Percentiles rank a stretch among this genome's conserved stretches.
These are phyloP conservation scores for Cyclospora cayetanensis DNA, from an alignment of 169 alveolate species.

Conservation along the genomic window DNA sequence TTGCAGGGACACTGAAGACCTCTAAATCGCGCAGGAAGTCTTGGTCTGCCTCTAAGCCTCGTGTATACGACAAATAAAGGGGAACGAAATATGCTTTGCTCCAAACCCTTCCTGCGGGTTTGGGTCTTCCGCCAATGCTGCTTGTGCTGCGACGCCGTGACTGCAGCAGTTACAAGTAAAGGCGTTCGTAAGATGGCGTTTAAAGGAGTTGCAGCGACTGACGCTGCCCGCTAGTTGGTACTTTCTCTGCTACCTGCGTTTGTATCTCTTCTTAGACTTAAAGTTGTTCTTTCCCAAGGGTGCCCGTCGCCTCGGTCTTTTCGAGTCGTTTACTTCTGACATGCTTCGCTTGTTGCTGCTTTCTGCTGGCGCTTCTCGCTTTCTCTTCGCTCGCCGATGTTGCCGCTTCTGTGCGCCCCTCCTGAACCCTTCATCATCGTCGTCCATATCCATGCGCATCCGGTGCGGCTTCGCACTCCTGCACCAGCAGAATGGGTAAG, in stretches of 20 bases:
- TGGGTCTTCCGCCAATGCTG: no score
- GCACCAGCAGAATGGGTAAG: background rate
- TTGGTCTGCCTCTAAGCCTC: no score
- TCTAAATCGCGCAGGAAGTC: no score
- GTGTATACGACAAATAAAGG: no score
- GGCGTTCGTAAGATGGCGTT: no score
- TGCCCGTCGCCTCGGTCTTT: background rate
- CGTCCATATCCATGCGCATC: conserved; percentile 4
- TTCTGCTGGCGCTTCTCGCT: background rate
- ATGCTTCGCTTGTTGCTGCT: conserved; percentile 13
- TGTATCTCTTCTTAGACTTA: background rate
- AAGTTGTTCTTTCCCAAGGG: background rate
- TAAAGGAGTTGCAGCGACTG: no score
- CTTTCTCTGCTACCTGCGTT: background rate
- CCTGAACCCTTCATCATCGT: background rate
- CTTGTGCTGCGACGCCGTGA: no score
- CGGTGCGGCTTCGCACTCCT: background rate
- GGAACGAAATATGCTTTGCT: no score
- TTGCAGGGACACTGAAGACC: no score
- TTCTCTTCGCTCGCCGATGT: background rate
- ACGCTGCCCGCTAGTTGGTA: no score
- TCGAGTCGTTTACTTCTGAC: background rate
- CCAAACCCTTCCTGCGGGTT: no score
- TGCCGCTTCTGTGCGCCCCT: background rate
- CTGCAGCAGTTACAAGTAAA: no score